These are phyloP conservation scores for Boletus rex-veris DNA, from an alignment of 768 basidiomycete genomes.

Conservation along the genomic window DNA sequence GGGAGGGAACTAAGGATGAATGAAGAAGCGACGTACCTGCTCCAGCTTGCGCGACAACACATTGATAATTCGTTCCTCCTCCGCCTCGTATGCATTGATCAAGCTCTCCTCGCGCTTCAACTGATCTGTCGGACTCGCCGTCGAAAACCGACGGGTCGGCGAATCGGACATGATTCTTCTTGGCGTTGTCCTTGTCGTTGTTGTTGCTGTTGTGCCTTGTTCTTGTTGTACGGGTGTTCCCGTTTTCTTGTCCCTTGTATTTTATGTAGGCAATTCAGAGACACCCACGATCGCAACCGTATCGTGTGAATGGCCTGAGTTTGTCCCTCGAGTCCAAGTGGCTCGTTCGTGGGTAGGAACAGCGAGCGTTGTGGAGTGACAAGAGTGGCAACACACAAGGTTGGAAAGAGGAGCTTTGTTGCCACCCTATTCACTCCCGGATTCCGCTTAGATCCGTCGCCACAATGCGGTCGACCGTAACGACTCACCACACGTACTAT, in stretches of 20 bases:
- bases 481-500: no score
- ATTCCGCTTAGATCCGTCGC: conserved; percentile 8
- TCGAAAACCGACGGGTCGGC: conserved; percentile 56
- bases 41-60: conserved; percentile 79
- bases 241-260: no score
- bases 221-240: neutral
- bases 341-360: neutral
- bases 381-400: neutral
- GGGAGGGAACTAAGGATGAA: no score
- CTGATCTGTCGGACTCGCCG: conserved; percentile 48
- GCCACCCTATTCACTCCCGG: conserved; percentile 14
- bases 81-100: conserved; percentile 87
- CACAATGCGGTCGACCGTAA: no score
- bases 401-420: neutral
- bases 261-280: no score
- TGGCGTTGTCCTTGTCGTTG: neutral
- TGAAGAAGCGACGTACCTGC: conserved; percentile 39
- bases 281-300: no score
- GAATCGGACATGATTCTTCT: conserved; percentile 32
- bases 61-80: conserved; percentile 87
- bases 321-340: no score
- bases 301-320: no score
- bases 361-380: neutral
- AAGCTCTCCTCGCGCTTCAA: conserved; percentile 61
- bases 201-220: neutral